Evolutionary conservation across 192 early-diverging fungal genomes (phyloP).

Genomic region (Coemansia asiatica): DNA sequence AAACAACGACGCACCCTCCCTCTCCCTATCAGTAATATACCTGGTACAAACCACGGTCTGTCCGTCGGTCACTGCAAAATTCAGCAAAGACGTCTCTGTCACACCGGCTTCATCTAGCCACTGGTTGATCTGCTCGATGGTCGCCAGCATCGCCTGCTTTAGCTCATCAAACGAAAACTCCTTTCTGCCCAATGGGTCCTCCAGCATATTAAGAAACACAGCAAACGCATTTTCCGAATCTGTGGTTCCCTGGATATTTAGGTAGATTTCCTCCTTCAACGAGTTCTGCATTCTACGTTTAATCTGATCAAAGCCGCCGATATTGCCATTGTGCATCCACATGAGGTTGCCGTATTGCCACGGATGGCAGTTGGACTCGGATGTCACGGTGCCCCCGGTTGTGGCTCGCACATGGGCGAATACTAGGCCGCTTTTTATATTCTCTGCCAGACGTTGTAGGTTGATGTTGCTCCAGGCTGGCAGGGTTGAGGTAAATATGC

Average conservation of each 20-base stretch:
- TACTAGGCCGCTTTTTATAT: constrained; percentile 70
- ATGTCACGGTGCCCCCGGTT: constrained; percentile 67
- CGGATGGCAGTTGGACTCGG: constrained; percentile 73
- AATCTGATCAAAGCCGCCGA: constrained; percentile 67
- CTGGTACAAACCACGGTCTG: constrained; percentile 72
- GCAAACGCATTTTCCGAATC: constrained; percentile 84
- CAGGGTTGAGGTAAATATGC: constrained; percentile 79
- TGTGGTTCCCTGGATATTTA: constrained; percentile 73
- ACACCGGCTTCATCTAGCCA: constrained; percentile 69
- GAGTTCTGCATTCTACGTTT: constrained; percentile 66
- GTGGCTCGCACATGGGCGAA: constrained; percentile 81
- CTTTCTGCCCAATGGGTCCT: constrained; percentile 33
- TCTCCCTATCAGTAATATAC: constrained; percentile 67
- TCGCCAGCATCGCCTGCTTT: constrained; percentile 71
- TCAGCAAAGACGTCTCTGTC: constrained; percentile 68
- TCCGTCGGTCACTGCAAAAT: constrained; percentile 84
- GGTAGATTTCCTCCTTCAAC: constrained; percentile 66
- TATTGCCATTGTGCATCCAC: constrained; percentile 82
- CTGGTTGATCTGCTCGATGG: constrained; percentile 69
- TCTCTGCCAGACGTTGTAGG: constrained; percentile 71
- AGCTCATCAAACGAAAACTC: constrained; percentile 63
- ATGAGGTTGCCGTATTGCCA: constrained; percentile 70
- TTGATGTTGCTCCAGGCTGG: constrained; percentile 83
- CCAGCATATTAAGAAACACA: constrained; percentile 70
- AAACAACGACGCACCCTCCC: constrained; percentile 74